Evolutionary conservation across 2,329 filamentous ascomycete species (phyloP), one percentile per base, ranked within the genome.

Genomic region (Epichloe hybrida): DNA sequence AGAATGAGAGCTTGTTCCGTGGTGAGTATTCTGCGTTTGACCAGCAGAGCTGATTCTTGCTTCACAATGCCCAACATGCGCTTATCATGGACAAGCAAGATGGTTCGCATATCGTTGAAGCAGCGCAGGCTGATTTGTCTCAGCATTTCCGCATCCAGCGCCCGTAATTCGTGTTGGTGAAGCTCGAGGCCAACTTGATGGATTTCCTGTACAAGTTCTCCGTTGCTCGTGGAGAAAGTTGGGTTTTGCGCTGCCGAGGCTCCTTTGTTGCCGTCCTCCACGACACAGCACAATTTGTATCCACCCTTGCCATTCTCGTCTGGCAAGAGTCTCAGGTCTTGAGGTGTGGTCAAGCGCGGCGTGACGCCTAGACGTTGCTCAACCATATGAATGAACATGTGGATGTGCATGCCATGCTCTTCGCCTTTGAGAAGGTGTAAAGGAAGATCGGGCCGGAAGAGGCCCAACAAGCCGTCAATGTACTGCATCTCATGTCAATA

Each of bases 51-150:
- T 0, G 68, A 51, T 49, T 71, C 67, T 46, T 68, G 62, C 36
- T 55, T 61, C 4, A 71, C 53, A 11, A 71, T 61, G 8, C 67
- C 67, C 1, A 71, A 55, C 65, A 71, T 69, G 3, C 69, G 64
- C 52, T 72, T 71, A 54, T 72, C 69, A 51, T 71, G 69, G 1
- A 68, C 62, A 1, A 72, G 53, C 9, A 70, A 54, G 5, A 71
- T 58, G 0, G 68, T 71, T 0, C 68, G 62, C 55, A 71, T 57
- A 50, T 71, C 68, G 41, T 71, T 71, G 50, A 69, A 65, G 48
- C 68, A 69, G 8, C 63, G 58, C 1, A 68, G 55, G 37, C 63
- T 62, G 21, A 71, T 35, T 42, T 70, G 62, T 0, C 62, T 64
- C 6, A 69, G 53, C 5, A 69, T 55, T 17, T 66, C 59, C 0